These are phyloP conservation scores for Tilletia caries DNA, from an alignment of 1,284 basidiomycete species.

Conservation along the genomic window DNA sequence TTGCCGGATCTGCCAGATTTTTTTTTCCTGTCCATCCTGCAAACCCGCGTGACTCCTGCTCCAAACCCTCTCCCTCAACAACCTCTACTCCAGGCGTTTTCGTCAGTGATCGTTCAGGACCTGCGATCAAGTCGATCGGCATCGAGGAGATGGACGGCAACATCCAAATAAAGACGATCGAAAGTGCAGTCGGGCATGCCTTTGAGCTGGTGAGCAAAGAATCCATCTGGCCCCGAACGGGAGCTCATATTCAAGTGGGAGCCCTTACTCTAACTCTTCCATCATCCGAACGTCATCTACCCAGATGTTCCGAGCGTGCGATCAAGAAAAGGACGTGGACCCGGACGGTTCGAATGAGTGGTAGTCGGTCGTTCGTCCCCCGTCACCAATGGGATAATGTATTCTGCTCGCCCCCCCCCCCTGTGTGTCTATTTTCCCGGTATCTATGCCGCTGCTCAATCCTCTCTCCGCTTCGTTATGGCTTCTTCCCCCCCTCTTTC, in stretches of 20 bases:
- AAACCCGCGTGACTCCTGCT: too few relatives aligned
- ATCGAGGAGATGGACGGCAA: slow-evolving; percentile 4
- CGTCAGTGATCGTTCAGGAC: neutral
- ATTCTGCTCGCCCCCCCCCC: too few relatives aligned
- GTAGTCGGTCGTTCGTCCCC: neutral
- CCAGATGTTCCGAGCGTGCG: neutral
- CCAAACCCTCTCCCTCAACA: too few relatives aligned
- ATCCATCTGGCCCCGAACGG: neutral
- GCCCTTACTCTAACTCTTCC: too few relatives aligned
- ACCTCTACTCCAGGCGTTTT: neutral
- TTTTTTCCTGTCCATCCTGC: too few relatives aligned
- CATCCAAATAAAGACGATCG: neutral
- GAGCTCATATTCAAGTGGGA: neutral
- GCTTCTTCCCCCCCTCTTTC: neutral
- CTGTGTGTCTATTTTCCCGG: too few relatives aligned
- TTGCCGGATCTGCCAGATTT: too few relatives aligned
- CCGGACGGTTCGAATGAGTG: neutral
- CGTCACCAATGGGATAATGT: too few relatives aligned
- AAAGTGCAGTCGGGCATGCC: neutral
- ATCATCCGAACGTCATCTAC: too few relatives aligned
- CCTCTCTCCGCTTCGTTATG: too few relatives aligned
- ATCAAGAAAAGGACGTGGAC: neutral
- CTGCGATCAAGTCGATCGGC: neutral
- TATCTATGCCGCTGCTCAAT: too few relatives aligned
- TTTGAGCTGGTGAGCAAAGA: slow-evolving; percentile 1